Evolutionary conservation across 306 rosid genomes (phyloP), one percentile per base, ranked within the genome.

Genomic region (Cicer yamashitae): DNA sequence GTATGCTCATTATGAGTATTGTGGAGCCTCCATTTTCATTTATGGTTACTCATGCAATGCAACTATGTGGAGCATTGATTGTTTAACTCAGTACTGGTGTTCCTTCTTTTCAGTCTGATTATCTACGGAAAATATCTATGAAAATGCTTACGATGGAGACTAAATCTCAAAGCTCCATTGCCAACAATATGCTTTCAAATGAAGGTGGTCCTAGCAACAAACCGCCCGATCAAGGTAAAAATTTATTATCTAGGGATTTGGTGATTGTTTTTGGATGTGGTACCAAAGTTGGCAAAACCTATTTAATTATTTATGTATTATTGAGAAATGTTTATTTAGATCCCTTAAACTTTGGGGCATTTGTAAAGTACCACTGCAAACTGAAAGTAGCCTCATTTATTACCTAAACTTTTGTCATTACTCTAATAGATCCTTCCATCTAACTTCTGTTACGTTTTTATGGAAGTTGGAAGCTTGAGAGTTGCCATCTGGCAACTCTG

Each of bases 141-240:
- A 82, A 75, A 69, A 85, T 85, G 85, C 77, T 81, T 25, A 74
- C 81, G 10, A 84, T 84, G 94, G 97, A 89, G 77, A 78, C 34
- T 15, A 89, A 77, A 80, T 80, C 93, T 60, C 91, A 85, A 84
- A 82, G 39, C 40, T 8, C 85, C 11, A 44, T 76, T 59, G 75
- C 75, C 47, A 88, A 30, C 75, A 64, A 20, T 72, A 83, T 73
- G 82, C 22, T 79, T 51, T 20, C 87, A 73, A 91, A 83, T 83
- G 67, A 86, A 63, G 85, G 53, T 46, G 86, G 87, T 65, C 34
- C 83, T 77, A 76, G 85, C 84, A 88, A 70, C 75, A 82, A 81
- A 22, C 88, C 84, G 59, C 70, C 84, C 0, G 96, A 92, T 73
- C 84, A 82, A 86, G 90, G 97, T 82, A 84, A 83, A 79, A 52